Base-by-base conservation (phyloP, 768 basidiomycete genomes). In the Dioszegia hungarica region DNA sequence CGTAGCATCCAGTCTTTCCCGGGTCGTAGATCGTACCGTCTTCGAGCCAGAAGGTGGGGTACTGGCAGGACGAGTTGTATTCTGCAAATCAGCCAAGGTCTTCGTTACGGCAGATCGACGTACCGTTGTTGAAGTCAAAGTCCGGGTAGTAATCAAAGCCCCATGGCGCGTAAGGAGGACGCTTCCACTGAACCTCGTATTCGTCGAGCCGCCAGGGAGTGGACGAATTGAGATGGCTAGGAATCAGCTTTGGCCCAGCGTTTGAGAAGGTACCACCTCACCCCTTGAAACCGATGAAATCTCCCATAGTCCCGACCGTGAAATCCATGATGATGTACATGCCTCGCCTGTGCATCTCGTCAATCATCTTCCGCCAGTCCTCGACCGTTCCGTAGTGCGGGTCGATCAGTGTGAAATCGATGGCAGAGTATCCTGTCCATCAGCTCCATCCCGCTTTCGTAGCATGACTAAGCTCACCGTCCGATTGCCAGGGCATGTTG, bases 401-500 rank as follows among this genome's bases (percentile, higher is more conserved):
- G 76, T 95, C 92, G 33, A 92, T 78, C 5, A 93, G 84, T 46
- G 84, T 85, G 66, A 94, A 90, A 74, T 95, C 92, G 59, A 95
- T 81, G 3, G 91, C 89, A 24, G 92, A 95, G 74, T 94, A 95
- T 77, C 90, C 90, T 89, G 55, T 6, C 22, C n/a, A 31, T 31
- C 37, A 38, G 20, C 12, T 24, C 15, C 15, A 5, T 4, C 31
- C 24, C 5, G n/a, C 10, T 19, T 12, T 28, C 49, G 3, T 38
- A 14, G 34, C 37, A 44, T 27, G 54, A 56, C 62, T 5, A 25
- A 50, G 83, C 90, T 72, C 52, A 92, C 91, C 90, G 82, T 94
- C 91, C 3, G 90, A 87, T 72, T 92, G 87, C 91, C 91, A 94
- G n/a, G 90, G 77, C 91, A 92, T 92, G 81, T 94, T 94, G 60